Evolutionary conservation across 2,329 filamentous ascomycete genomes (phyloP).

Genomic region (Sclerotinia spermophila): DNA sequence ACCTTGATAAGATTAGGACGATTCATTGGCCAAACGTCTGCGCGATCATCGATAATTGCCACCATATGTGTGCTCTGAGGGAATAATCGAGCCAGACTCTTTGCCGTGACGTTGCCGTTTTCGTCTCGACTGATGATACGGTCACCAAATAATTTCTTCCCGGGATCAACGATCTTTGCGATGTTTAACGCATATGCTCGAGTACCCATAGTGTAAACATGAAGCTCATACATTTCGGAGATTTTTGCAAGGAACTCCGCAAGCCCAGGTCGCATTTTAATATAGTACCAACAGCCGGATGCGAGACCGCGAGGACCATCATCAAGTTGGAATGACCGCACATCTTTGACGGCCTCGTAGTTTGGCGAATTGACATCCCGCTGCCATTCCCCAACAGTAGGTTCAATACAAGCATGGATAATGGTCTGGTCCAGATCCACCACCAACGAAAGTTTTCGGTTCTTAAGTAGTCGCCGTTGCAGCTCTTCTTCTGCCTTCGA

Average conservation of each 20-base stretch:
- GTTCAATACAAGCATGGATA: slow-evolving; percentile 96
- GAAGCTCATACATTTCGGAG: slow-evolving; percentile 81
- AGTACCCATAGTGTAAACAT: slow-evolving; percentile 99
- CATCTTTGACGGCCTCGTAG: slow-evolving; percentile 83
- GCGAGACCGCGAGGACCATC: slow-evolving; percentile 69
- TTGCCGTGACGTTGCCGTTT: slow-evolving; percentile 87
- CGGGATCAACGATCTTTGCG: slow-evolving; percentile 87
- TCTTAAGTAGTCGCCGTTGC: slow-evolving; percentile 74
- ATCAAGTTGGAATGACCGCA: slow-evolving; percentile 85
- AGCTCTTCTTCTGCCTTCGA: slow-evolving; percentile 78
- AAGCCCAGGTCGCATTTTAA: slow-evolving; percentile 90
- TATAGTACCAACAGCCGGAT: slow-evolving; percentile 90
- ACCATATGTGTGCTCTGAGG: slow-evolving; percentile 99
- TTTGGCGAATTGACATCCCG: slow-evolving; percentile 85
- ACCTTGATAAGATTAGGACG: slow-evolving; percentile 92
- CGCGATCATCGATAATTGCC: slow-evolving; percentile 95
- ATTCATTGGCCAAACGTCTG: slow-evolving; percentile 92
- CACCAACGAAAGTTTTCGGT: slow-evolving; percentile 84
- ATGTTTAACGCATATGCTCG: slow-evolving; percentile 93
- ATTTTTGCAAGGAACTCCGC: slow-evolving; percentile 75
- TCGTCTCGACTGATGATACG: slow-evolving; percentile 95
- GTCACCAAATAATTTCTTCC: slow-evolving; percentile 85
- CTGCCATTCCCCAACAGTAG: slow-evolving; percentile 95
- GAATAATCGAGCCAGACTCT: slow-evolving; percentile 86
- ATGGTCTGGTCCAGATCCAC: slow-evolving; percentile 98